Base-by-base conservation (phyloP, 1,284 basidiomycete genomes). In the Cryptococcus sp. region DNA sequence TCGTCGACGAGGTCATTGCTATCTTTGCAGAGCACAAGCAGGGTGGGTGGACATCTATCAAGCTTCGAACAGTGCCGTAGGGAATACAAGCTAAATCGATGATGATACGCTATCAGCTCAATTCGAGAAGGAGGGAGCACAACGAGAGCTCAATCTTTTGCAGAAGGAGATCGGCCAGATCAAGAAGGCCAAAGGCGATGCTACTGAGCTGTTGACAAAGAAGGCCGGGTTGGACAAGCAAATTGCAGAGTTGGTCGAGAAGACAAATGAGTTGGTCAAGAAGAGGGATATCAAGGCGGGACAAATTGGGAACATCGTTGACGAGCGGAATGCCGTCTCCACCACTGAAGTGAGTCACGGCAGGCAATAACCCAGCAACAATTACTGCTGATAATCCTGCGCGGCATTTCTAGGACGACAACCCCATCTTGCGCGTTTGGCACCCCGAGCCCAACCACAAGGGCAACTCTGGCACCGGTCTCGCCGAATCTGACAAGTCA, bases 91-190 rank as follows among this genome's bases (percentile, higher is more conserved):
- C 51, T 49, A 17, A 23, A 29, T 38, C 4, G 44, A 40, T 25
- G 16, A 29, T 50, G 20, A 5, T 56, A 16, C 29, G 29, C 19
- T 43, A 46, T 10, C 70, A 91, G 92, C 90, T 82, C 89, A 93
- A 72, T 97, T 86, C 74, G 89, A 95, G 59, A 82, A 86, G 43
- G 91, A 91, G 72, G 82, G 81, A 26, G 79, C 89, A 49, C 85
- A 87, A 72, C 91, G 93, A 74, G 85, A 92, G 67, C 86, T 91
- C 57, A 98, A 98, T 72, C 85, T 86, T 13, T 82, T 93, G 10
- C 93, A 98, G 80, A 97, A 97, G 77, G 87, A 95, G 77, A 97
- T 99, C 73, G 89, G 86, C 4, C 83, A 85, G 3, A 96, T 94
- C 84, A 96, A 92, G 80, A 97, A 95, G 86, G 89, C 88, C 26